A percentile compares a stretch with the other conserved stretches of the same genome.
These are phyloP conservation scores for Gautieria morchelliformis DNA, from an alignment of 768 basidiomycete species.

Conservation along the genomic window DNA sequence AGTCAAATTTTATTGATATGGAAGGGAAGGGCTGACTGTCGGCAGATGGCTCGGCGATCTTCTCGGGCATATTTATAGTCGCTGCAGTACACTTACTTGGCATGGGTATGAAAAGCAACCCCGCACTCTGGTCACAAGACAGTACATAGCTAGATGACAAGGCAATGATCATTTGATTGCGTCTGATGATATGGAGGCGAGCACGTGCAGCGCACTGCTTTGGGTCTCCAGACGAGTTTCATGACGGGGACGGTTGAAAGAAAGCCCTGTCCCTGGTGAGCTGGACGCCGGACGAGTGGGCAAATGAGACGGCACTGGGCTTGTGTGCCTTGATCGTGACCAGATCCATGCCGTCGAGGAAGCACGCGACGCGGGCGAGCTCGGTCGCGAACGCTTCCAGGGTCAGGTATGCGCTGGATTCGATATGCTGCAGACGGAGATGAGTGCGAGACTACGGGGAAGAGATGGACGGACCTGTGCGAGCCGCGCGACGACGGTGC, in stretches of 20 bases:
- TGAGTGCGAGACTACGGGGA: not conserved
- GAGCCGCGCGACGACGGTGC: constrained; percentile 22
- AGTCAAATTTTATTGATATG: constrained; percentile 14
- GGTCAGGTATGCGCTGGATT: constrained; percentile 43
- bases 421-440: constrained; percentile 31
- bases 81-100: not conserved
- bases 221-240: not conserved
- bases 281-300: constrained; percentile 51
- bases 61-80: constrained; percentile 37
- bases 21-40: not conserved
- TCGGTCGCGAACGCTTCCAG: constrained; percentile 49
- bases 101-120: too few relatives aligned
- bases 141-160: too few relatives aligned
- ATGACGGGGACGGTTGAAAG: constrained; percentile 15
- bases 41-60: constrained; percentile 43
- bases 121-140: too few relatives aligned
- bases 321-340: constrained; percentile 54
- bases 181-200: not conserved
- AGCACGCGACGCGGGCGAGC: constrained; percentile 32
- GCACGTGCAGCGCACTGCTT: too few relatives aligned
- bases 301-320: constrained; percentile 63
- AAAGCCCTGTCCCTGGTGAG: constrained; percentile 35
- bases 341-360: constrained; percentile 23
- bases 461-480: constrained; percentile 18
- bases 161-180: too few relatives aligned